A percentile compares a stretch with the other conserved stretches of the same genome.
These are phyloP conservation scores for Secale cereale DNA, from an alignment of 176 grass and related monocot genomes.

Conservation along the genomic window DNA sequence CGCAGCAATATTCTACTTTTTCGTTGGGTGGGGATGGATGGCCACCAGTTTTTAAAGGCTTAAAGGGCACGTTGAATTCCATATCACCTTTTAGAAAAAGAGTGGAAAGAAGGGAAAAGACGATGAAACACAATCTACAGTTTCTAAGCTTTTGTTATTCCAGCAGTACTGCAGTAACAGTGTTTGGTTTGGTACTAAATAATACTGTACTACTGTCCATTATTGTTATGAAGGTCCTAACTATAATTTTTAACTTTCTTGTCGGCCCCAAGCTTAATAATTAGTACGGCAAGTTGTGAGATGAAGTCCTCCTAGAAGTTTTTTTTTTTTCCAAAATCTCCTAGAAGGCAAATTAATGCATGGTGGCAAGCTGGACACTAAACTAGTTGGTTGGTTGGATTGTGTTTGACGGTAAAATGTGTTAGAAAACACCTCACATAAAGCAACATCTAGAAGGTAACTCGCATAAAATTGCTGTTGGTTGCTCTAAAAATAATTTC, in stretches of 20 bases:
- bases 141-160: slow-evolving; percentile 30
- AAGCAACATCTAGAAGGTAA: not conserved
- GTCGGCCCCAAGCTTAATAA: not conserved
- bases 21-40: not conserved
- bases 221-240: not conserved
- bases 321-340: too few species aligned
- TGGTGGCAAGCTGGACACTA: not conserved
- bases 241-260: not conserved
- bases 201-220: not conserved
- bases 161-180: not conserved
- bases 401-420: slow-evolving; percentile 30
- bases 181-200: not conserved
- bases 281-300: not conserved
- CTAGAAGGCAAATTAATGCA: not conserved
- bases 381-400: slow-evolving; percentile 36
- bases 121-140: slow-evolving; percentile 25
- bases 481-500: not conserved
- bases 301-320: slow-evolving; percentile 8
- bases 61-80: slow-evolving; percentile 43
- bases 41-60: slow-evolving; percentile 22
- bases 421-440: not conserved
- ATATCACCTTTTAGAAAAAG: slow-evolving; percentile 23
- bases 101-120: slow-evolving; percentile 27
- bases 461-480: not conserved
- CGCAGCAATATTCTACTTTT: not conserved